Evolutionary conservation across 2,329 filamentous ascomycete genomes (phyloP), one percentile per base, ranked within the genome.

Genomic region (Verruconis gallopava): DNA sequence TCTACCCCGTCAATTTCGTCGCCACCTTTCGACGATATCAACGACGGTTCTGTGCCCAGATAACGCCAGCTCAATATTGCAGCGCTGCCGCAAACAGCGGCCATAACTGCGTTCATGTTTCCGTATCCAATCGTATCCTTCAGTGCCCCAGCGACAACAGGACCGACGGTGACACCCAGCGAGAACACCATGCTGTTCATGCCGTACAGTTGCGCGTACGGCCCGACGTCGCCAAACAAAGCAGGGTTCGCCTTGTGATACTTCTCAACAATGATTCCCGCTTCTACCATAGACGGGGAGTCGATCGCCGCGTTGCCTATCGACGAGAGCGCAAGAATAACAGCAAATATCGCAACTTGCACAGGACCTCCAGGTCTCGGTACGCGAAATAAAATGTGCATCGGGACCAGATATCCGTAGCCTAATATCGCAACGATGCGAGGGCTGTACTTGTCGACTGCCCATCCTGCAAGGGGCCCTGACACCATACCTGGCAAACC

Each of bases 121-220:
- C 71, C 72, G 52, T 74, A 77, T 0, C 73, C 72, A 44, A 75
- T 60, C 1, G 46, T 53, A 32, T 72, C 63, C 48, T 66, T 70
- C 48, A 77, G 49, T 6, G 51, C 52, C 0, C 75, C 76, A 5
- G 68, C 70, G 38, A 75, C 54, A 12, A 78, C 52, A 0, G 77
- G 77, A 0, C 78, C 78, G 4, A 78, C 41, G 0, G 75, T 71
- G 40, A 80, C 56, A 0, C 78, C 77, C 0, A 63, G 57, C 45
- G 69, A 72, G 54, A 77, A 80, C 1, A 75, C 66, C 64, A 79
- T 69, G n/a, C 69, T 74, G 49, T 74, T 77, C 45, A 81, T 60
- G 2, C 72, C 75, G 53, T 79, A 81, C 0, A 80, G 62, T 55
- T 81, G 77, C 2, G 75, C 76, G 51, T 79, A 79, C 0, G 76